Evolutionary conservation across 495 filamentous ascomycete genomes (phyloP).

Genomic region (Neurospora pannonica): DNA sequence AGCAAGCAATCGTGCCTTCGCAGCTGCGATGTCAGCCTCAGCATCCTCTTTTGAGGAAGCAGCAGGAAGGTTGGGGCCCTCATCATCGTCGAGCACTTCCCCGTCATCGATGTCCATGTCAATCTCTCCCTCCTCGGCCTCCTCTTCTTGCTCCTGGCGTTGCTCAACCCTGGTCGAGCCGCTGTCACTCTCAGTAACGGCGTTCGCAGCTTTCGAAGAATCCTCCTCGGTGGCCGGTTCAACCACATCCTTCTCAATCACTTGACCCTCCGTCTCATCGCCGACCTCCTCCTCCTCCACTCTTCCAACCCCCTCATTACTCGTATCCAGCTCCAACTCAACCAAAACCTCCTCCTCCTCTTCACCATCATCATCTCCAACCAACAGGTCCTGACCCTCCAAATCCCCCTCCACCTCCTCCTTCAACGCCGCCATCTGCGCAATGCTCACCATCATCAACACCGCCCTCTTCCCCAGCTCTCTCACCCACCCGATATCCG

Average conservation of each 20-base stretch:
- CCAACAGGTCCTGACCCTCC: constrained; percentile 10
- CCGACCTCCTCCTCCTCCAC: constrained; percentile 9
- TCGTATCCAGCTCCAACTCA: constrained; percentile 10
- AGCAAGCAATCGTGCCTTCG: constrained; percentile 49
- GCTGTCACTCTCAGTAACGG: constrained; percentile 1
- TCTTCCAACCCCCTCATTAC: constrained; percentile 10
- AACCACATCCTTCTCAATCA: not conserved
- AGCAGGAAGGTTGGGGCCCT: constrained; percentile 7
- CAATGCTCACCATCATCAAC: constrained; percentile 41
- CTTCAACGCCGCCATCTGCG: constrained; percentile 32
- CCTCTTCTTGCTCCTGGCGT: constrained; percentile 10
- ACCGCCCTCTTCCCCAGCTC: constrained; percentile 53
- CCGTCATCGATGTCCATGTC: constrained; percentile 39
- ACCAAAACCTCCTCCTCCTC: constrained; percentile 24
- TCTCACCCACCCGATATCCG: constrained; percentile 47
- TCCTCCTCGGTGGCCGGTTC: not conserved
- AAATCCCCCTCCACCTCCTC: constrained; percentile 25
- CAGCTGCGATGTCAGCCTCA: constrained; percentile 43
- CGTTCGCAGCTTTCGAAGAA: not conserved
- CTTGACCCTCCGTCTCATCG: not conserved
- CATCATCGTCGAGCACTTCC: constrained; percentile 29
- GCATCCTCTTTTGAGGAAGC: constrained; percentile 15
- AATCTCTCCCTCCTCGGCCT: constrained; percentile 28
- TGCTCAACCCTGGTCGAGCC: constrained; percentile 10
- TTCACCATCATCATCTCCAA: constrained; percentile 15